Base-by-base conservation (phyloP, 1,139 yeast species). In the Eremothecium cymbalariae region DNA sequence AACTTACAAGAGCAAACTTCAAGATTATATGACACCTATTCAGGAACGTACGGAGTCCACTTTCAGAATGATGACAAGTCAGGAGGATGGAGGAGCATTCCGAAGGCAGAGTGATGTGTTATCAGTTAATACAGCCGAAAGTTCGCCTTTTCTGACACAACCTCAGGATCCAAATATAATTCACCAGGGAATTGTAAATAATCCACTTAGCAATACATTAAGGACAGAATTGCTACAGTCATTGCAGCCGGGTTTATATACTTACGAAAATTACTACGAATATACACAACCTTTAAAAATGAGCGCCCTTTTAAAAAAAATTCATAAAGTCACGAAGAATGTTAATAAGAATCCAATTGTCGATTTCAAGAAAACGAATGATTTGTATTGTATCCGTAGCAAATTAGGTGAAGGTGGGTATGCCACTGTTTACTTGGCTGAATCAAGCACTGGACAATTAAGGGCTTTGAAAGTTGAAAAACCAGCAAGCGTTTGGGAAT, bases 401-500 rank as follows among this genome's bases (percentile, higher is more conserved):
- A 73, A 77, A 42, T 60, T 88, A 8, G 95, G 95, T 0, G 70
- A 70, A 48, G 94, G 95, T 6, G 94, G 93, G 0, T 79, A 67
- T 59, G 94, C 93, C 0, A 68, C 74, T 1, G 95, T 85, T 0
- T 85, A 77, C 51, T 62, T 85, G 17, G 79, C 83, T 0, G 93
- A 82, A 54, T 68, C 76, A 8, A 74, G 73, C 36, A 57, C 65
- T 12, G 86, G 85, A 0, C 52, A 60, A 4, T 51, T 72, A 22
- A 68, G 67, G 35, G 95, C 95, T 0, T 60, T 86, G 39, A 86
- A 86, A 50, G 72, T 81, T 8, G 88, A 82, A 50, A 64, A 69
- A 15, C 86, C 90, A 0, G 62, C 85, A 0, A 72, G 75, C 25
- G 66, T 74, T 8, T 86, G 95, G 95, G 96, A 86, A 55, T 83